Evolutionary conservation across 2,329 filamentous ascomycete species (phyloP), one percentile per base, ranked within the genome.

Genomic region (Calonectria pauciramosa): DNA sequence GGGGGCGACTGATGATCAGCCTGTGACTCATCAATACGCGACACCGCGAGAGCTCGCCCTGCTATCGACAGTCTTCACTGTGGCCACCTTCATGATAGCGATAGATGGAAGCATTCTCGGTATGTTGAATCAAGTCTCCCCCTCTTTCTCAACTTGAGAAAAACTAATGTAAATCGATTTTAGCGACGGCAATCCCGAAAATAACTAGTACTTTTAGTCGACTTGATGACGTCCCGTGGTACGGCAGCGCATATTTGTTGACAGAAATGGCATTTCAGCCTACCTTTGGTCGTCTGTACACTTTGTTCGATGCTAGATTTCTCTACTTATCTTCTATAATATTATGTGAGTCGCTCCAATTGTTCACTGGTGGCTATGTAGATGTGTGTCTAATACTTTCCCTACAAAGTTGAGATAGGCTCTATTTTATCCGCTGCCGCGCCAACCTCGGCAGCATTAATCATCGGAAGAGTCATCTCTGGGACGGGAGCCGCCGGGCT

Each of bases 31-130:
- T 44, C 70, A 75, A 38, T 75, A 75, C 13, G 73, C 73, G 16
- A 73, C 67, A 47, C 73, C 73, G 18, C 51, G 52, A 52, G 73
- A 75, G n/a, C 73, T 75, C 3, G 66, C 66, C 3, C 36, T 73
- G 13, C 63, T 75, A 1, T 75, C 73, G 16, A 75, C 73, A 28
- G 73, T 75, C 14, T 75, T 75, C 47, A 75, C 73, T 3, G 60
- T 75, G 26, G 73, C 73, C 18, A 75, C 73, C 26, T 60, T 60
- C 9, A 60, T 60, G 54, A 60, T 60, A 26, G 54, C 54, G 10
- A 60, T 60, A 16, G 54, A 60, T 5, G 54, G 54, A 38, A 60
- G 54, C 28, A 60, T 60, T 5, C 54, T 60, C 4, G 54, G 54
- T 60, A 60, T 4, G 34, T 8, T 16, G 2, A 14, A 4, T 11